A percentile compares a stretch with the other conserved stretches of the same genome.
These are phyloP conservation scores for Lathyrus tuberosus DNA, from an alignment of 306 rosid genomes.

Conservation along the genomic window DNA sequence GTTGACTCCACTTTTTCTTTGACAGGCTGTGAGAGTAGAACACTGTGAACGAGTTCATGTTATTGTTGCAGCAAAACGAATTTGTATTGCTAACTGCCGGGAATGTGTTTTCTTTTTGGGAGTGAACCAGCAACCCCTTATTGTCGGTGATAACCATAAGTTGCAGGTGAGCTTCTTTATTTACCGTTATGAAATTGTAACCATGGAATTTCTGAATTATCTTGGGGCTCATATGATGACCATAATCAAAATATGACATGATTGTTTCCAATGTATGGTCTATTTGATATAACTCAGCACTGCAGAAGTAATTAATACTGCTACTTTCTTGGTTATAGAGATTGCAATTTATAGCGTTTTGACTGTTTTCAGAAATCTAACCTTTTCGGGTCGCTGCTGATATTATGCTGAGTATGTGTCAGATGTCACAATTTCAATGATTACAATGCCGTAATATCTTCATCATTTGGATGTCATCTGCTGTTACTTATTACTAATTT, in stretches of 20 bases:
- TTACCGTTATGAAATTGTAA: constrained; percentile 25
- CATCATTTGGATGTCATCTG: constrained; percentile 12
- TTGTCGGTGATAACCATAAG: constrained; percentile 93
- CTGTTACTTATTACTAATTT: neutral
- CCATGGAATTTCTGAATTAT: neutral
- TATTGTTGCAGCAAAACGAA: constrained; percentile 81
- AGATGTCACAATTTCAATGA: neutral
- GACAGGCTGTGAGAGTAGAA: constrained; percentile 94
- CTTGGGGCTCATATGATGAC: constrained; percentile 24
- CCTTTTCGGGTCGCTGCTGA: neutral
- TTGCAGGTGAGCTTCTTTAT: constrained; percentile 68
- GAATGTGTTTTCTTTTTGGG: constrained; percentile 93
- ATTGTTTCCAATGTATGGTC: constrained; percentile 21
- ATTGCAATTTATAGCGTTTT: constrained; percentile 1
- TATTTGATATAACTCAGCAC: constrained; percentile 10
- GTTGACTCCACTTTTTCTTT: constrained; percentile 39
- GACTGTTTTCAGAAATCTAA: neutral
- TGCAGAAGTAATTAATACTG: neutral
- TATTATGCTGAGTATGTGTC: constrained; percentile 18
- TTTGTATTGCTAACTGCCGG: constrained; percentile 97
- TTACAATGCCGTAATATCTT: constrained; percentile 1
- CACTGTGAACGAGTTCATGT: constrained; percentile 99
- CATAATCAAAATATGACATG: neutral
- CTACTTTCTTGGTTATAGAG: constrained; percentile 30
- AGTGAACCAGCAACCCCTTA: constrained; percentile 90